These are phyloP conservation scores for Kwoniella sp. DNA, from an alignment of 768 basidiomycete genomes.

Conservation along the genomic window DNA sequence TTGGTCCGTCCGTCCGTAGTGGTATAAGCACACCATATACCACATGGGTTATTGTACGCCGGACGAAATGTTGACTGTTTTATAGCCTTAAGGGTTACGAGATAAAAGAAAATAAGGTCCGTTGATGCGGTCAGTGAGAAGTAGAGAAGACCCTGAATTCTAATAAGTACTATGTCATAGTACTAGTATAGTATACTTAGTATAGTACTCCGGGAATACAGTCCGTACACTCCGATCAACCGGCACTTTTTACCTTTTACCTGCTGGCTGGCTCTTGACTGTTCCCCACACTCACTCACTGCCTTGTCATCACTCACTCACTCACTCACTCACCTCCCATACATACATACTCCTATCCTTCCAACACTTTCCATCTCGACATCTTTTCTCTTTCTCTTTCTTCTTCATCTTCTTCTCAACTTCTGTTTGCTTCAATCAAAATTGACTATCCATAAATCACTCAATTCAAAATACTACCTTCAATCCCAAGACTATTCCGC, in stretches of 20 bases:
- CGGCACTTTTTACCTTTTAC: neutral
- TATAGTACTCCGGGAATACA: neutral
- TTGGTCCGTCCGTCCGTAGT: neutral
- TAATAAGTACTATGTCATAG: neutral
- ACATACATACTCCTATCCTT: no score
- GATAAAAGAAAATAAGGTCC: neutral
- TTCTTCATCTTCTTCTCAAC: conserved; percentile 8
- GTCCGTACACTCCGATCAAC: neutral
- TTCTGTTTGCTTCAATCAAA: neutral
- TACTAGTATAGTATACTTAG: neutral
- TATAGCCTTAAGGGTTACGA: no score
- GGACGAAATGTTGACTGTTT: no score
- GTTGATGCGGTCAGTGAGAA: neutral
- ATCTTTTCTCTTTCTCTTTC: conserved; percentile 19
- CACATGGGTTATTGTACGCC: neutral
- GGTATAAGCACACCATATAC: neutral
- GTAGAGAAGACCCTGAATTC: neutral
- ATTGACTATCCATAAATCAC: neutral
- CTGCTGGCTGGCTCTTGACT: no score
- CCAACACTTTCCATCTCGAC: neutral
- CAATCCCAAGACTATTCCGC: conserved; percentile 20
- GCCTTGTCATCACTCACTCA: neutral
- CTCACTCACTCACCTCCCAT: neutral
- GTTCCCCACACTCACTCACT: neutral
- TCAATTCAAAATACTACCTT: conserved; percentile 23